These are phyloP conservation scores for Triangularia verruculosa DNA, from an alignment of 2,329 filamentous ascomycete species.

Conservation along the genomic window DNA sequence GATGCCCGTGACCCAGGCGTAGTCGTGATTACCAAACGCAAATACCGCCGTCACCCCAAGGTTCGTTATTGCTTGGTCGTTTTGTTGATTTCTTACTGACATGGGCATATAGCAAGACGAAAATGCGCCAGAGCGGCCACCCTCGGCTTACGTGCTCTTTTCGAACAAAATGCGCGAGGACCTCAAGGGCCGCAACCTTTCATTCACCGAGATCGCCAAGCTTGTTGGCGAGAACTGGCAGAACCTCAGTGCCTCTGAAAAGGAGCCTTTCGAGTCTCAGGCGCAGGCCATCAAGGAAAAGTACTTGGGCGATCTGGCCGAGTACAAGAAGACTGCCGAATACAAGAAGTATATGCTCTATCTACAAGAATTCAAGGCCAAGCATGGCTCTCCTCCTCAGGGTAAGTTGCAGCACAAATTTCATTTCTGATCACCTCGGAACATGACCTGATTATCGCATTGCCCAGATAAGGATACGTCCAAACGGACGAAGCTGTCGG, in stretches of 20 bases:
- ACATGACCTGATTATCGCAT: slow-evolving; percentile 3
- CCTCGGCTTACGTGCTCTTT: slow-evolving; percentile 81
- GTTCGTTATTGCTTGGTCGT: slow-evolving; percentile 36
- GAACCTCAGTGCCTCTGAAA: slow-evolving; percentile 61
- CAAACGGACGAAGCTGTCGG: slow-evolving; percentile 48
- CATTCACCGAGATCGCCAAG: slow-evolving; percentile 81
- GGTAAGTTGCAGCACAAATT: slow-evolving; percentile 38
- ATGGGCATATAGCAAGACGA: slow-evolving; percentile 60
- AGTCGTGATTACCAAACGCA: slow-evolving; percentile 58
- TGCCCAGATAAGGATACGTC: slow-evolving; percentile 45
- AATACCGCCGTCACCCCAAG: slow-evolving; percentile 76
- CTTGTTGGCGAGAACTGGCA: slow-evolving; percentile 82
- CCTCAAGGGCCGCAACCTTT: slow-evolving; percentile 70
- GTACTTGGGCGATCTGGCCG: slow-evolving; percentile 67
- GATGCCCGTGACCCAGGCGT: slow-evolving; percentile 45
- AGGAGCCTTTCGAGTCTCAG: slow-evolving; percentile 69
- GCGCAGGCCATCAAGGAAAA: slow-evolving; percentile 72
- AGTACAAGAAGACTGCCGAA: slow-evolving; percentile 74
- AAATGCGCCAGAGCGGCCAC: slow-evolving; percentile 74
- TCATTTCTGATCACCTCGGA: not conserved
- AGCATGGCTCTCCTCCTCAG: slow-evolving; percentile 58
- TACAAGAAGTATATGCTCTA: slow-evolving; percentile 70
- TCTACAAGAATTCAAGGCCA: slow-evolving; percentile 73
- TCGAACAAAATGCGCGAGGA: slow-evolving; percentile 81
- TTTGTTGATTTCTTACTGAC: slow-evolving; percentile 1